A percentile compares a stretch with the other conserved stretches of the same genome.
Conservation (phyloP, 2,329 filamentous ascomycete genomes). For the Scortechinia acanthostroma region DNA sequence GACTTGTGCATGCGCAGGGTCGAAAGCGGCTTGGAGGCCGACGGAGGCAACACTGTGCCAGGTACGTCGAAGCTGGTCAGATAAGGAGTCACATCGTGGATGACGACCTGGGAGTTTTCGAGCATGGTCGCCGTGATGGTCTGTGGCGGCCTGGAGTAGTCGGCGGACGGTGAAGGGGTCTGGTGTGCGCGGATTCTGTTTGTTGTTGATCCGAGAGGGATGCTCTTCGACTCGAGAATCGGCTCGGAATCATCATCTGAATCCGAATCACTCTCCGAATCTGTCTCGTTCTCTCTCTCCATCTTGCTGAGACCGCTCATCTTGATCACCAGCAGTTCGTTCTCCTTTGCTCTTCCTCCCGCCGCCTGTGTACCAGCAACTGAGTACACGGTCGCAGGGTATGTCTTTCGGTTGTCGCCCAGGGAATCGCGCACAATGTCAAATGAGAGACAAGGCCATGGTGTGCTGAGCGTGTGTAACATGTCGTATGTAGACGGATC, state of each 20-base stretch:
- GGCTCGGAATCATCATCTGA: constrained; percentile 55
- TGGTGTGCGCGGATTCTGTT: constrained; percentile 68
- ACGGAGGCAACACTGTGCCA: constrained; percentile 53
- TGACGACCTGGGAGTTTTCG: constrained; percentile 65
- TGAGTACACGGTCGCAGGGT: constrained; percentile 66
- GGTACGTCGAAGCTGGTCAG: constrained; percentile 64
- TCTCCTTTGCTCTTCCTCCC: constrained; percentile 53
- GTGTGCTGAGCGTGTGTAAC: constrained; percentile 64
- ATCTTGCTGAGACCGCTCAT: constrained; percentile 65
- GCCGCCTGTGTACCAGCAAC: constrained; percentile 69
- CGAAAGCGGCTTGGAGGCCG: constrained; percentile 58
- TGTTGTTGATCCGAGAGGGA: constrained; percentile 60
- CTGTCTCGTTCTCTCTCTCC: constrained; percentile 50
- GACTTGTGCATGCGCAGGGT: constrained; percentile 66
- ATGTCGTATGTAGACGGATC: constrained; percentile 70
- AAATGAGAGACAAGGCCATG: constrained; percentile 71
- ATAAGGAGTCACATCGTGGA: constrained; percentile 67
- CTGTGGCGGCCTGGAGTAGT: constrained; percentile 51
- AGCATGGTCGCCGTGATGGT: constrained; percentile 66
- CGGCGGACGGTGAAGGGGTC: constrained; percentile 38
- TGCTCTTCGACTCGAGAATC: constrained; percentile 66
- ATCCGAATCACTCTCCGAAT: constrained; percentile 43
- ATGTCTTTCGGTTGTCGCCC: constrained; percentile 63
- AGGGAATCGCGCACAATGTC: constrained; percentile 63
- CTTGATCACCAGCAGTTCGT: constrained; percentile 70